Evolutionary conservation across 805 yeast genomes (phyloP).

Genomic region (Candida boleticola): DNA sequence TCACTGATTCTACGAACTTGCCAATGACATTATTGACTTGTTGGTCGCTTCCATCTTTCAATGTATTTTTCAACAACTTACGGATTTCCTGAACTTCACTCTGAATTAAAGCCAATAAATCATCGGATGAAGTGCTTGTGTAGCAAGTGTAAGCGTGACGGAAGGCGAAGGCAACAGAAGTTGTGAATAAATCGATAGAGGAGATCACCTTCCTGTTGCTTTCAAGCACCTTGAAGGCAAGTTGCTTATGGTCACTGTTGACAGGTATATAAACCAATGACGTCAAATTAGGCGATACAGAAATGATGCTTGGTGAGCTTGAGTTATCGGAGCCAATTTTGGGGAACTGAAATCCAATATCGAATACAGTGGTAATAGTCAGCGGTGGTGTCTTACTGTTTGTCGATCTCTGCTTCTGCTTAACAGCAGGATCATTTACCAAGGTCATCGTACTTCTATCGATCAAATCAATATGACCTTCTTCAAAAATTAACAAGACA

Average conservation of each 20-base stretch:
- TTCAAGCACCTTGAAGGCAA: conserved; percentile 20
- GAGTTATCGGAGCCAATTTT: conserved; percentile 12
- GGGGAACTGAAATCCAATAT: conserved; percentile 55
- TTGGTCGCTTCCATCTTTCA: conserved; percentile 9
- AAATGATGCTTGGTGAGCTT: conserved; percentile 19
- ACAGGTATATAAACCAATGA: conserved; percentile 32
- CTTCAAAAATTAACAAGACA: conserved; percentile 36
- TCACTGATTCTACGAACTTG: conserved; percentile 38
- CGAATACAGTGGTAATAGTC: conserved; percentile 43
- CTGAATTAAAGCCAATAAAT: conserved; percentile 57
- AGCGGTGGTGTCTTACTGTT: conserved; percentile 21
- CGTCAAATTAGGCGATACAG: conserved; percentile 52
- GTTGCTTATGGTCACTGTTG: conserved; percentile 10
- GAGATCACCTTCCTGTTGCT: conserved; percentile 12
- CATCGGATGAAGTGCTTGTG: conserved; percentile 65
- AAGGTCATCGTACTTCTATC: conserved; percentile 33
- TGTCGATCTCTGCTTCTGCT: neutral
- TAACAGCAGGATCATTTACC: conserved; percentile 9
- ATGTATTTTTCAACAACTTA: conserved; percentile 10
- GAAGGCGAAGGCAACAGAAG: conserved; percentile 61
- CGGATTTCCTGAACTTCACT: conserved; percentile 35
- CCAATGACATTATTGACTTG: conserved; percentile 10
- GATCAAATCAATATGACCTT: conserved; percentile 37
- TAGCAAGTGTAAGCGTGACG: conserved; percentile 72
- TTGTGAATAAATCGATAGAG: conserved; percentile 34